Conservation (phyloP, 1,284 basidiomycete genomes). For the Porodaedalea pini region DNA sequence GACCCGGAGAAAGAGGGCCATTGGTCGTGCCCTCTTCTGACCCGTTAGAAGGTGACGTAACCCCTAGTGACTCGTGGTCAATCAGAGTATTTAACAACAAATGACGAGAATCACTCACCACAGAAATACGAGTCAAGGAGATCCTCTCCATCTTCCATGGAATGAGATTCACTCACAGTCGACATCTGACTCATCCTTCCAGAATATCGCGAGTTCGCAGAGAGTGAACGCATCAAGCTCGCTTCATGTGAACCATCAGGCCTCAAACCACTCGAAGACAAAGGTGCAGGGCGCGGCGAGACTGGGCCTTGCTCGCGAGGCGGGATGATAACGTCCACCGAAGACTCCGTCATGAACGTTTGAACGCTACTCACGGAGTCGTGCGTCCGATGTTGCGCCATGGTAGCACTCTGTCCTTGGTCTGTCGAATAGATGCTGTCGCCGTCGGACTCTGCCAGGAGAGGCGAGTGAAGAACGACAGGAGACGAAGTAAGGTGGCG, state of each 20-base stretch:
- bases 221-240: constrained; percentile 12
- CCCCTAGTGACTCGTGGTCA: no score
- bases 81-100: background rate
- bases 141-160: constrained; percentile 44
- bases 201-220: constrained; percentile 22
- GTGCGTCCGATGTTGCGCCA: constrained; percentile 26
- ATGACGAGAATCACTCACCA: constrained; percentile 36
- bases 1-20: background rate
- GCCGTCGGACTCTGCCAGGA: constrained; percentile 5
- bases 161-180: constrained; percentile 20
- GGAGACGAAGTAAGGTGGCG: constrained; percentile 20
- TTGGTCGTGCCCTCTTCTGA: background rate
- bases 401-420: background rate
- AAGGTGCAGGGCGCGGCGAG: constrained; percentile 21
- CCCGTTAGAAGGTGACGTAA: background rate
- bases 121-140: constrained; percentile 46
- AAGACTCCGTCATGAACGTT: constrained; percentile 54
- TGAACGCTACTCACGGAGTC: constrained; percentile 56
- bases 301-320: constrained; percentile 25
- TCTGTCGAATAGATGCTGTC: background rate
- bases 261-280: constrained; percentile 25
- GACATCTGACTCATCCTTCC: background rate
- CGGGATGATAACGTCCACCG: constrained; percentile 53
- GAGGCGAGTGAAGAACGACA: constrained; percentile 17
- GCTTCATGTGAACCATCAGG: background rate